phyloP scores from a whole-genome alignment of 306 rosid species.

The Cicer bijugum region DNA sequence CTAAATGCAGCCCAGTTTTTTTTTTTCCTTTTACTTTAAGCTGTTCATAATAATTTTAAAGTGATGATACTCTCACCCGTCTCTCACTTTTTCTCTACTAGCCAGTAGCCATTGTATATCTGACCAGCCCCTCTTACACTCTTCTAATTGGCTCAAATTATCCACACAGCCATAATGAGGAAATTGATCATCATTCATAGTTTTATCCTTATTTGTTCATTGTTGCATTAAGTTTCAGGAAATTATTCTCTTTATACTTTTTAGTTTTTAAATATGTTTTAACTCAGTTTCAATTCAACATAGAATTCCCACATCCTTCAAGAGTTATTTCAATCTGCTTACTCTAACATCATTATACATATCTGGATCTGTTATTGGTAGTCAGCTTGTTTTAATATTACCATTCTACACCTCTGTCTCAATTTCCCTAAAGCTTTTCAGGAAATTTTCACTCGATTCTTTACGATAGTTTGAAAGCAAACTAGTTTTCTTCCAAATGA shows the following conservation, averaged over 20 bases:
- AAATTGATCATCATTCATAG: slow-evolving; percentile 15
- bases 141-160: slow-evolving; percentile 4
- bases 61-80: not conserved
- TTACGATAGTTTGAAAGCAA: slow-evolving; percentile 33
- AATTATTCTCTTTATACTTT: slow-evolving; percentile 3
- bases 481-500: slow-evolving; percentile 24
- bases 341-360: not conserved
- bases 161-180: slow-evolving; percentile 3
- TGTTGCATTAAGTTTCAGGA: slow-evolving; percentile 23
- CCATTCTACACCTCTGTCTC: slow-evolving; percentile 13
- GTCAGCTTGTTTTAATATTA: slow-evolving; percentile 23
- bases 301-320: slow-evolving; percentile 23
- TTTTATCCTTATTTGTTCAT: slow-evolving; percentile 36
- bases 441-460: slow-evolving; percentile 4
- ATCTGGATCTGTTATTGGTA: slow-evolving; percentile 12
- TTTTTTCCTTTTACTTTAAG: slow-evolving; percentile 16
- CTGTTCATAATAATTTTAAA: slow-evolving; percentile 33
- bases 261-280: not conserved
- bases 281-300: slow-evolving; percentile 6
- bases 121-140: slow-evolving; percentile 22
- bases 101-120: slow-evolving; percentile 17
- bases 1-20: not conserved
- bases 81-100: slow-evolving; percentile 14
- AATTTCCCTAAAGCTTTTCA: not conserved
- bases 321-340: slow-evolving; percentile 29